Conservation (phyloP, 139 green algal species). For the Ettlia oleoabundans region DNA sequence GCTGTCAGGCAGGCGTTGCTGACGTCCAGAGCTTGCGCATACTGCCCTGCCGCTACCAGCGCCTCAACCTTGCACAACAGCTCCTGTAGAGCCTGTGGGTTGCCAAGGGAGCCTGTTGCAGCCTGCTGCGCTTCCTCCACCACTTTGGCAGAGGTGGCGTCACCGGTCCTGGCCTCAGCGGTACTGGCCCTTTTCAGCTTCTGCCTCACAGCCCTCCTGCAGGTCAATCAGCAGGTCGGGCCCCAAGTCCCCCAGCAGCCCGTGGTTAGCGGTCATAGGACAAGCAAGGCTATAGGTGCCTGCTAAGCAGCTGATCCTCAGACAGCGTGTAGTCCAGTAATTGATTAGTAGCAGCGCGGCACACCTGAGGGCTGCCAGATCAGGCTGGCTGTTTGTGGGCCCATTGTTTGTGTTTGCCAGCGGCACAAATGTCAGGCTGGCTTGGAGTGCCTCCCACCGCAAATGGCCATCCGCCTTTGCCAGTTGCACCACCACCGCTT, state of each 20-base stretch:
- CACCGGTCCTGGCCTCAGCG: neutral
- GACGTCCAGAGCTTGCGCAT: neutral
- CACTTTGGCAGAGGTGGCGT: neutral
- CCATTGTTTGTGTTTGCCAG: too few relatives aligned
- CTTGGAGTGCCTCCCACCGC: slow-evolving; percentile 11
- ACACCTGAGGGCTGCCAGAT: slow-evolving; percentile 6
- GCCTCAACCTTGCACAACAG: neutral
- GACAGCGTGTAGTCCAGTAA: neutral
- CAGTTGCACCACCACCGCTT: slow-evolving; percentile 4
- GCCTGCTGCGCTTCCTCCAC: neutral
- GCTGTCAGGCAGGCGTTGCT: neutral
- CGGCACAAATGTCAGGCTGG: too few relatives aligned
- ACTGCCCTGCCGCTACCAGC: neutral
- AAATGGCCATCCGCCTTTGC: neutral
- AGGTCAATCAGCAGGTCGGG: neutral
- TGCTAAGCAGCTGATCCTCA: too few relatives aligned
- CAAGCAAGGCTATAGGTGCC: too few relatives aligned
- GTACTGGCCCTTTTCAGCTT: neutral
- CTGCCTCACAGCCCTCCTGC: slow-evolving; percentile 8
- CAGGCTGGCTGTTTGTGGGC: neutral
- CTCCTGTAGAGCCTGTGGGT: neutral
- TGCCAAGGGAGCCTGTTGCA: neutral
- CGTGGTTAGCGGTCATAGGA: too few relatives aligned
- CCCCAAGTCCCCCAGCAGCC: neutral
- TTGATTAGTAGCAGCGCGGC: neutral